These are phyloP conservation scores for Apiospora kogelbergensis DNA, from an alignment of 2,329 filamentous ascomycete species.

Conservation along the genomic window DNA sequence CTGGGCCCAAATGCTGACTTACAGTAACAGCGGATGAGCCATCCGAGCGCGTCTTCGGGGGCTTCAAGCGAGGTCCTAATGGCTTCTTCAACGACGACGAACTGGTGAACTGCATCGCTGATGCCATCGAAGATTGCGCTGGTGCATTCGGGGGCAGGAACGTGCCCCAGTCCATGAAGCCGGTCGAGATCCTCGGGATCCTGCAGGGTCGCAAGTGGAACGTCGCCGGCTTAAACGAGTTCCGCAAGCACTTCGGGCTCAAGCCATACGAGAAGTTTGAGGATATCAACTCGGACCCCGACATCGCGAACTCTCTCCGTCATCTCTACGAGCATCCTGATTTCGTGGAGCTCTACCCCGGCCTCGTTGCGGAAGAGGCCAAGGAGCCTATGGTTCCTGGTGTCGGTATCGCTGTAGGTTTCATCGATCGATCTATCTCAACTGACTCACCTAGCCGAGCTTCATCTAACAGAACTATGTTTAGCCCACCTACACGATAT, in stretches of 20 bases:
- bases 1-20: background rate
- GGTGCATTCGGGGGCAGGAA: slow-evolving; percentile 15
- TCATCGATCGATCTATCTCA: too few species aligned
- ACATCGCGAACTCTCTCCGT: slow-evolving; percentile 13
- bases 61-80: slow-evolving; percentile 62
- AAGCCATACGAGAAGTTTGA: slow-evolving; percentile 17
- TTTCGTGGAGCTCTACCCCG: slow-evolving; percentile 20
- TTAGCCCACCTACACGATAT: slow-evolving; percentile 55
- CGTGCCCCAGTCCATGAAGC: slow-evolving; percentile 14
- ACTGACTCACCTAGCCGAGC: slow-evolving; percentile 38
- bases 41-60: slow-evolving; percentile 64
- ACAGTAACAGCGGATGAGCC: slow-evolving; percentile 57
- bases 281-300: slow-evolving; percentile 15
- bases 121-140: slow-evolving; percentile 43
- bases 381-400: slow-evolving; percentile 28
- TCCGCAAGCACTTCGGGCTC: slow-evolving; percentile 14
- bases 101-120: slow-evolving; percentile 74
- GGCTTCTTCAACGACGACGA: slow-evolving; percentile 76
- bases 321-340: slow-evolving; percentile 20
- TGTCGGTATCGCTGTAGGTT: slow-evolving; percentile 43
- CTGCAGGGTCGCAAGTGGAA: slow-evolving; percentile 13
- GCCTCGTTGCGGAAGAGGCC: slow-evolving; percentile 18
- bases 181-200: slow-evolving; percentile 15
- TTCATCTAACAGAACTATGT: slow-evolving; percentile 29
- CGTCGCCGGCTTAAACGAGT: slow-evolving; percentile 10